Evolutionary conservation across 331 rosid species (phyloP).

Genomic region (Quercus lobata): DNA sequence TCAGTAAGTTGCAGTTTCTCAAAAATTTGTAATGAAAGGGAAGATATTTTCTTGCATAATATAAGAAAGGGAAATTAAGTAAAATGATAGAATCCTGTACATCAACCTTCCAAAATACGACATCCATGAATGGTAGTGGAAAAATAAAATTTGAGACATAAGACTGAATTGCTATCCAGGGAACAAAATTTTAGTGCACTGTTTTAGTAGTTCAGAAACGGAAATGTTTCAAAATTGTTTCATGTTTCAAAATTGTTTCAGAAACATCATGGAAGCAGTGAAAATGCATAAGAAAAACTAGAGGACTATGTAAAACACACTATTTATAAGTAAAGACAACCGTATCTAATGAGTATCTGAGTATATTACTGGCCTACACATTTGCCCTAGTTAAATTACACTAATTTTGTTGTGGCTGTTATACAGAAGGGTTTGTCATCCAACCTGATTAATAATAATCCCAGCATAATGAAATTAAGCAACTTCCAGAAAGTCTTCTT

Average conservation of each 20-base stretch:
- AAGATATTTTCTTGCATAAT: neutral
- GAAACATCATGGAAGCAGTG: neutral
- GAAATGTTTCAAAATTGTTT: neutral
- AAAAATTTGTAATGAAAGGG: neutral
- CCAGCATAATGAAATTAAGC: slow-evolving; percentile 60
- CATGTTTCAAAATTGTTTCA: neutral
- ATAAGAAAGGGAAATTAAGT: neutral
- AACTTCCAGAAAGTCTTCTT: slow-evolving; percentile 75
- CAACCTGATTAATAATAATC: slow-evolving; percentile 70
- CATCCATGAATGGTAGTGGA: neutral
- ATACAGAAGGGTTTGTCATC: slow-evolving; percentile 24
- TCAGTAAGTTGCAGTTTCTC: neutral
- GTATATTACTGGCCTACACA: neutral
- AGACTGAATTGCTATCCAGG: neutral
- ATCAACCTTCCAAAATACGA: neutral
- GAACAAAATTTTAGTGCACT: neutral
- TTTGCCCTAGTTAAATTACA: neutral
- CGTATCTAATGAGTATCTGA: neutral
- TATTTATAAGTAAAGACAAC: neutral
- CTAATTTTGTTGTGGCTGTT: neutral
- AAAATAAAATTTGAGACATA: neutral
- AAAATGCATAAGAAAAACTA: neutral
- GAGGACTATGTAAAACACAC: neutral
- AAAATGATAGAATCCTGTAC: neutral
- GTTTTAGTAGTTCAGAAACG: neutral